These are phyloP conservation scores for Viridothelium virens DNA, from an alignment of 495 filamentous ascomycete genomes.

Conservation along the genomic window DNA sequence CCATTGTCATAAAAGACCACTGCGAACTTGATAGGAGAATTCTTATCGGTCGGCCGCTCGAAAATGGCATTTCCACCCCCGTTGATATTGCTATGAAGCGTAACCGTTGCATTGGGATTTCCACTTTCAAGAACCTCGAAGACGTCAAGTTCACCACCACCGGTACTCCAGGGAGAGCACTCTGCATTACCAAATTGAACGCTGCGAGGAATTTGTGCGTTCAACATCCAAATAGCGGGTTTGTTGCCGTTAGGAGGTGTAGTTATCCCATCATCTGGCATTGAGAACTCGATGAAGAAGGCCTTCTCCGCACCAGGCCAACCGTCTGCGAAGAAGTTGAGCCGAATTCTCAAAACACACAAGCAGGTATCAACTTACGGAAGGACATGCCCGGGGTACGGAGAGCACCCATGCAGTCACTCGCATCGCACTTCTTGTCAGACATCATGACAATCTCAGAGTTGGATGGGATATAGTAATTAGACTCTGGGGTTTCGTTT, in stretches of 20 bases:
- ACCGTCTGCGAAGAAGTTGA: conserved; percentile 44
- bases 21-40: conserved; percentile 46
- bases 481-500: neutral
- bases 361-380: conserved; percentile 40
- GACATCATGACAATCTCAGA: conserved; percentile 57
- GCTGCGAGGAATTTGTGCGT: conserved; percentile 58
- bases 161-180: conserved; percentile 61
- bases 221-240: conserved; percentile 63
- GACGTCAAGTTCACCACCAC: conserved; percentile 67
- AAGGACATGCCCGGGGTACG: conserved; percentile 40
- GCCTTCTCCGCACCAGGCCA: conserved; percentile 54
- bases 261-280: conserved; percentile 50
- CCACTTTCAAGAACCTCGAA: conserved; percentile 55
- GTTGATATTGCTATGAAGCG: conserved; percentile 49
- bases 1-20: conserved; percentile 48
- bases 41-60: conserved; percentile 44
- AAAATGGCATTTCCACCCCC: conserved; percentile 59
- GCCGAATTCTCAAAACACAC: neutral
- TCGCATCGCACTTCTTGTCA: conserved; percentile 45
- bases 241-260: conserved; percentile 44
- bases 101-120: conserved; percentile 46
- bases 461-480: conserved; percentile 36
- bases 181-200: conserved; percentile 50
- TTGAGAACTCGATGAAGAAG: conserved; percentile 60
- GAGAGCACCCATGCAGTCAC: conserved; percentile 36